Evolutionary conservation across 306 rosid species (phyloP).

Genomic region (Corylus americana): DNA sequence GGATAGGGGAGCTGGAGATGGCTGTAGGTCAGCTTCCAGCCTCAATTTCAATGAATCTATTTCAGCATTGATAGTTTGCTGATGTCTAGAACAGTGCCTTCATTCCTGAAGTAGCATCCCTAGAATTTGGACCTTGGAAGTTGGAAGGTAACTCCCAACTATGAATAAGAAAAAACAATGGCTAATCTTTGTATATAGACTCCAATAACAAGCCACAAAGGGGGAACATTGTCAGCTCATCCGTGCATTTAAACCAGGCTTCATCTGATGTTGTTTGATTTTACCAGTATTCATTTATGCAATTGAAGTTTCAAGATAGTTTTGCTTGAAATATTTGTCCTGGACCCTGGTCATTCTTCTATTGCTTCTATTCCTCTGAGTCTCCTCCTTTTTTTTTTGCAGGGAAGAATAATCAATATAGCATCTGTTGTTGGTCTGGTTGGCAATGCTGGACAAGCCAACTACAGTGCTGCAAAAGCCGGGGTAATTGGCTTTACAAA

Average conservation of each 20-base stretch:
- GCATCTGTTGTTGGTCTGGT: slow-evolving; percentile 94
- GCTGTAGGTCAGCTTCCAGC: background rate
- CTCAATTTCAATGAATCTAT: background rate
- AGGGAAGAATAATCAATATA: slow-evolving; percentile 96
- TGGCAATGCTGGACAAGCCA: slow-evolving; percentile 96
- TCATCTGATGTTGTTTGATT: background rate
- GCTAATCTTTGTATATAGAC: background rate
- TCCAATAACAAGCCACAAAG: background rate
- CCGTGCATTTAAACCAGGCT: background rate
- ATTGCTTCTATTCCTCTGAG: slow-evolving; percentile 2
- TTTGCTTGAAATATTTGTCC: background rate
- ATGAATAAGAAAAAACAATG: background rate
- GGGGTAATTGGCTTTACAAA: slow-evolving; percentile 97
- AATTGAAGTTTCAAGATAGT: background rate
- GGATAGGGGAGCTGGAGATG: background rate
- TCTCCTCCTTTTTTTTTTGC: slow-evolving; percentile 26
- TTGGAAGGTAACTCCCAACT: background rate
- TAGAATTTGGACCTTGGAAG: background rate
- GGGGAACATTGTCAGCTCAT: background rate
- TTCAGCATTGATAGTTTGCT: background rate
- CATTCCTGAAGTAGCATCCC: background rate
- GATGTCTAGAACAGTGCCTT: background rate
- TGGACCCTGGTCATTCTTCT: background rate
- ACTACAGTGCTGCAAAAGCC: slow-evolving; percentile 97
- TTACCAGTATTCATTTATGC: background rate